phyloP scores from a whole-genome alignment of 345 rosid genomes.

The Brassica incana region DNA sequence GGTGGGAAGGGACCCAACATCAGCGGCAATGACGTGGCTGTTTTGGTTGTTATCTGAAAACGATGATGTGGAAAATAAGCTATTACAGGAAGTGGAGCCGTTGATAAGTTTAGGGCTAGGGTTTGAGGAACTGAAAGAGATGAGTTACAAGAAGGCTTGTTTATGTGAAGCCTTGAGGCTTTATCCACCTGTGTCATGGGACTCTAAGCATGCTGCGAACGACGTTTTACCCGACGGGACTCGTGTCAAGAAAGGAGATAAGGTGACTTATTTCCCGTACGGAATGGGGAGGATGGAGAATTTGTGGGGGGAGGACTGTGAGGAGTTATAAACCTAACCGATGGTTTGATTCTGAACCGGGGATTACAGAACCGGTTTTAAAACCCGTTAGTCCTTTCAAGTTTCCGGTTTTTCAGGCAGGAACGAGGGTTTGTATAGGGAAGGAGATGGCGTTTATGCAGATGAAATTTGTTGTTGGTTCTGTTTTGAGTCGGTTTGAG shows the following conservation, averaged over 20 bases:
- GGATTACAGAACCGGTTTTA: slow-evolving; percentile 16
- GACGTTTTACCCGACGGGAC: slow-evolving; percentile 69
- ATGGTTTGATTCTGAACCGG: slow-evolving; percentile 46
- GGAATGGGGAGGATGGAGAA: slow-evolving; percentile 77
- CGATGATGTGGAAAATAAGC: slow-evolving; percentile 29
- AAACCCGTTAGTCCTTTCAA: slow-evolving; percentile 47
- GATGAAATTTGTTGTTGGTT: slow-evolving; percentile 64
- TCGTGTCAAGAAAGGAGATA: slow-evolving; percentile 45
- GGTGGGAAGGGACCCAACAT: slow-evolving; percentile 72
- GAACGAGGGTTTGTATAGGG: slow-evolving; percentile 67
- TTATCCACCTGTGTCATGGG: slow-evolving; percentile 71
- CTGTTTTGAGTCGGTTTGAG: slow-evolving; percentile 47
- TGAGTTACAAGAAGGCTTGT: slow-evolving; percentile 54
- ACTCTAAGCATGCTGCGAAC: slow-evolving; percentile 56
- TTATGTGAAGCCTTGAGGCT: slow-evolving; percentile 67
- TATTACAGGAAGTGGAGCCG: slow-evolving; percentile 51
- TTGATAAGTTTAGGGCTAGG: slow-evolving; percentile 30
- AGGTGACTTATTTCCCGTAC: slow-evolving; percentile 56
- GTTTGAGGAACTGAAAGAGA: slow-evolving; percentile 45
- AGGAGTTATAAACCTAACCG: slow-evolving; percentile 67
- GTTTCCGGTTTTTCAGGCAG: slow-evolving; percentile 65
- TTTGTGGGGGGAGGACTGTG: slow-evolving; percentile 62
- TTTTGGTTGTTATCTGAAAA: slow-evolving; percentile 58
- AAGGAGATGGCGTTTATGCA: slow-evolving; percentile 72
- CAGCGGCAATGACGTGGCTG: slow-evolving; percentile 69